Conservation (phyloP, 2,329 filamentous ascomycete species). For the Chaetomiaceae sp. region DNA sequence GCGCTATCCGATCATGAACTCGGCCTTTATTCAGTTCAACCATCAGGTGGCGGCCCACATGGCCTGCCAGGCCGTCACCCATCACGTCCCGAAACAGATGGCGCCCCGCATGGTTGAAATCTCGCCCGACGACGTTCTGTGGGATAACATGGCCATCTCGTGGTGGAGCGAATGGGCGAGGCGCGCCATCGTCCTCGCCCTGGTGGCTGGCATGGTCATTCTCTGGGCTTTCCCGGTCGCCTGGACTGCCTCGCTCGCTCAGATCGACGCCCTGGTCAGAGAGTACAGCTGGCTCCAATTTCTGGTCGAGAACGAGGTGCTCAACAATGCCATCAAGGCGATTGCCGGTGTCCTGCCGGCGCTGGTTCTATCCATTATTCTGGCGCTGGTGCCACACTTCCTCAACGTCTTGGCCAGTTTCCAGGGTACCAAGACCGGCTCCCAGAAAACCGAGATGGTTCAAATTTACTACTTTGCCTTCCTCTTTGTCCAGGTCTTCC, state of each 20-base stretch:
- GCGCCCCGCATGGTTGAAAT: conserved; percentile 89
- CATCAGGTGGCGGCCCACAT: conserved; percentile 96
- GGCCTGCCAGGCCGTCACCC: conserved; percentile 88
- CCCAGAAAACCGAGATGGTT: conserved; percentile 73
- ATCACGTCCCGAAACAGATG: conserved; percentile 93
- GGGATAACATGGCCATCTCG: conserved; percentile 93
- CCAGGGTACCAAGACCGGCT: conserved; percentile 79
- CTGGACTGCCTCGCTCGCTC: conserved; percentile 77
- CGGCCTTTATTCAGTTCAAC: conserved; percentile 97
- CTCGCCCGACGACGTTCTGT: conserved; percentile 85
- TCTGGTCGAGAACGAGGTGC: conserved; percentile 54
- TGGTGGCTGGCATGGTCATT: conserved; percentile 72
- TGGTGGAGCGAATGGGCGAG: conserved; percentile 91
- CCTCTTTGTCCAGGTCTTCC: conserved; percentile 89
- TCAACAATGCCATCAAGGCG: conserved; percentile 58
- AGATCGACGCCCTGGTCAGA: conserved; percentile 66
- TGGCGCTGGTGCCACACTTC: conserved; percentile 76
- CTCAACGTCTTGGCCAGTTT: conserved; percentile 67
- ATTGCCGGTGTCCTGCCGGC: conserved; percentile 86
- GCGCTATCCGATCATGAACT: conserved; percentile 86
- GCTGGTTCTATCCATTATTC: conserved; percentile 67
- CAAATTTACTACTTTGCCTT: conserved; percentile 93
- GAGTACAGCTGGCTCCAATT: conserved; percentile 66
- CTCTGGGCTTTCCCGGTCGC: conserved; percentile 89
- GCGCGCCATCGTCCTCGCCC: conserved; percentile 57